Percentiles rank a stretch among this genome's conserved stretches.
These are phyloP conservation scores for Phialemoniopsis sp. DNA, from an alignment of 2,329 filamentous ascomycete genomes.

Conservation along the genomic window DNA sequence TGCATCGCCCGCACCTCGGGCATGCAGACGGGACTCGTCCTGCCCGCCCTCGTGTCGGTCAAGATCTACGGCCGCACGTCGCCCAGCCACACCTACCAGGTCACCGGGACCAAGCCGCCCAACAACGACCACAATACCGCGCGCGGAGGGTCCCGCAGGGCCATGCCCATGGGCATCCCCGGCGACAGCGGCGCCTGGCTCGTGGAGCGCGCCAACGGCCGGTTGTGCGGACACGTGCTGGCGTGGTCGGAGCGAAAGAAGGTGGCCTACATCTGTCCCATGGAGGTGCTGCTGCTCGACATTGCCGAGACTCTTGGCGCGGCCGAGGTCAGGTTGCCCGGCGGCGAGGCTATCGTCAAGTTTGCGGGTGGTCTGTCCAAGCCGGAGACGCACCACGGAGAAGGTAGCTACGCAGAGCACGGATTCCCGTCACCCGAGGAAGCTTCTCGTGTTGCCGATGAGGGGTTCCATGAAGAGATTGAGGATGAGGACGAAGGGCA, in stretches of 20 bases:
- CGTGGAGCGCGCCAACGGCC: constrained; percentile 72
- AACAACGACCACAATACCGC: constrained; percentile 6
- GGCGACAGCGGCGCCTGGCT: constrained; percentile 95
- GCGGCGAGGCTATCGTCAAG: constrained; percentile 39
- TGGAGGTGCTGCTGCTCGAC: constrained; percentile 85
- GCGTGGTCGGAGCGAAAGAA: constrained; percentile 79
- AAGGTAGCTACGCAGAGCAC: constrained; percentile 65
- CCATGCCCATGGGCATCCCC: constrained; percentile 59
- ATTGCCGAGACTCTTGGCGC: constrained; percentile 77
- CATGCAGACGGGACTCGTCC: constrained; percentile 72
- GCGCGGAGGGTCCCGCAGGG: constrained; percentile 10
- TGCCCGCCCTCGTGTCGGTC: constrained; percentile 74
- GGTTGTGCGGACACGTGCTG: constrained; percentile 84
- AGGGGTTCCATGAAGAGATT: too few species aligned
- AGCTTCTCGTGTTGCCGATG: constrained; percentile 16
- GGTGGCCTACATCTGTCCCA: constrained; percentile 89
- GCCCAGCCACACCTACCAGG: constrained; percentile 68
- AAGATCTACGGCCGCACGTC: constrained; percentile 82
- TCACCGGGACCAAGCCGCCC: constrained; percentile 35
- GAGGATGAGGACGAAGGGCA: too few species aligned
- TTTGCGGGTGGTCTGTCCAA: constrained; percentile 14
- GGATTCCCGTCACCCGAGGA: constrained; percentile 21
- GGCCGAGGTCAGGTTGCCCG: constrained; percentile 65
- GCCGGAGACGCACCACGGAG: too few species aligned
- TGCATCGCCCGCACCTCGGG: constrained; percentile 87